phyloP scores from a whole-genome alignment of 371 early-diverging fungal species.

The Rhizopus delemar region DNA sequence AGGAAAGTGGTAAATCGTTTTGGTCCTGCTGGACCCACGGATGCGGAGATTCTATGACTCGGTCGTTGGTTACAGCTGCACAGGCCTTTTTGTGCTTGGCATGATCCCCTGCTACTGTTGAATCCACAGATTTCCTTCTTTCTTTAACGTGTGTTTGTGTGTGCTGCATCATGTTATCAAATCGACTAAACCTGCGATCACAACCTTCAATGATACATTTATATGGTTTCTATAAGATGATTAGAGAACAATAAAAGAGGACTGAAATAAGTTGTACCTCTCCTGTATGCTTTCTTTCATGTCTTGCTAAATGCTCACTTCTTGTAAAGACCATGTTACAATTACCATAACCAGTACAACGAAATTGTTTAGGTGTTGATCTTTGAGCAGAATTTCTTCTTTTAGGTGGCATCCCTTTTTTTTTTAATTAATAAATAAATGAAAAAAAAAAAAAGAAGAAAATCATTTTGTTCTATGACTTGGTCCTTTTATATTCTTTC shows the following conservation, averaged over 20 bases:
- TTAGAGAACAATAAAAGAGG: background rate
- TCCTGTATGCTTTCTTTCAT: slow-evolving; percentile 63
- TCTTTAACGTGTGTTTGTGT: slow-evolving; percentile 33
- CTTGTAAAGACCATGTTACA: slow-evolving; percentile 59
- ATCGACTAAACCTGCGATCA: slow-evolving; percentile 29
- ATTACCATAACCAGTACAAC: slow-evolving; percentile 50
- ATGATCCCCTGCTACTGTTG: slow-evolving; percentile 3
- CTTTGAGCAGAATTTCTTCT: slow-evolving; percentile 18
- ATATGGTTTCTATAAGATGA: slow-evolving; percentile 27
- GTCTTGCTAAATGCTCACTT: slow-evolving; percentile 56
- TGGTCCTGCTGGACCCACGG: slow-evolving; percentile 3
- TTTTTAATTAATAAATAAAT: background rate
- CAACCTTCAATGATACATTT: slow-evolving; percentile 24
- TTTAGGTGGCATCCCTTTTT: slow-evolving; percentile 19
- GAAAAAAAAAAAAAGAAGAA: slow-evolving; percentile 6
- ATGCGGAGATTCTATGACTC: slow-evolving; percentile 8
- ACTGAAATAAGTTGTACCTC: slow-evolving; percentile 35
- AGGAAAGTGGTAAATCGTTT: slow-evolving; percentile 7
- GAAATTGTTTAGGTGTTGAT: slow-evolving; percentile 43
- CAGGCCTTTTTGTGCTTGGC: background rate
- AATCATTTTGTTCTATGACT: slow-evolving; percentile 4
- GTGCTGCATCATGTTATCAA: slow-evolving; percentile 37
- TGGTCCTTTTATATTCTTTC: slow-evolving; percentile 4
- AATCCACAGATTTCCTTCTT: slow-evolving; percentile 2
- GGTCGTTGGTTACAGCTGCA: background rate